Base-by-base conservation (phyloP, 148 eudicot genomes). In the Agrostemma githago region DNA sequence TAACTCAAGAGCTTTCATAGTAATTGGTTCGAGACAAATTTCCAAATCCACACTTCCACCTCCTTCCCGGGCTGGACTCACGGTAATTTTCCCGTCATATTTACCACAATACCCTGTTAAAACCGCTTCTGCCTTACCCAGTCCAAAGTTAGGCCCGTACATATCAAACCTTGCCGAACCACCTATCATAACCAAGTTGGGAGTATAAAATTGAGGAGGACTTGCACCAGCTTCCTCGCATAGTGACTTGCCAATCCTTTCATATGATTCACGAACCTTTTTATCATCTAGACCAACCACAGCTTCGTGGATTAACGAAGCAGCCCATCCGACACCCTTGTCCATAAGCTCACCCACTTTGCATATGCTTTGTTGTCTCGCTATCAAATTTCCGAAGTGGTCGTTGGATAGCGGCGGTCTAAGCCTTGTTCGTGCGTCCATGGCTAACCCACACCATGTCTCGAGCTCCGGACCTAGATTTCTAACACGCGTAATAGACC, bases 131-230 rank as follows among this genome's bases (percentile, higher is more conserved):
- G 96, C 87, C 5, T 68, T 66, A 0, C 98, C 96, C 87, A 92
- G 83, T 67, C 98, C 98, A 61, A 93, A 93, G 51, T 88, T 92
- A 20, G 88, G 87, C 17, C 89, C 89, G 63, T 90, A 92, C 89
- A 85, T 89, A 5, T 90, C 88, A 46, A 93, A 88, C 72, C 88
- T 79, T 0, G 90, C 84, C 0, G 98, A 90, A 34, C 98, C 92
- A 1, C 90, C 98, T 83, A 90, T 82, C 0, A 71, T 79, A 78
- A 78, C 89, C 11, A 76, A 79, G 62, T 0, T 71, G 10, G 93
- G 90, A 89, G 76, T 78, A 83, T 42, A 85, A 81, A 6, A 78
- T 72, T 9, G 74, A 16, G 8, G 4, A 0, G 0, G n/a, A n/a
- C n/a, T n/a, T n/a, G n/a, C 4, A 83, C 80, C 80, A 77, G 86